phyloP scores from a whole-genome alignment of 2,329 filamentous ascomycete species.

The Colletotrichum lupini region DNA sequence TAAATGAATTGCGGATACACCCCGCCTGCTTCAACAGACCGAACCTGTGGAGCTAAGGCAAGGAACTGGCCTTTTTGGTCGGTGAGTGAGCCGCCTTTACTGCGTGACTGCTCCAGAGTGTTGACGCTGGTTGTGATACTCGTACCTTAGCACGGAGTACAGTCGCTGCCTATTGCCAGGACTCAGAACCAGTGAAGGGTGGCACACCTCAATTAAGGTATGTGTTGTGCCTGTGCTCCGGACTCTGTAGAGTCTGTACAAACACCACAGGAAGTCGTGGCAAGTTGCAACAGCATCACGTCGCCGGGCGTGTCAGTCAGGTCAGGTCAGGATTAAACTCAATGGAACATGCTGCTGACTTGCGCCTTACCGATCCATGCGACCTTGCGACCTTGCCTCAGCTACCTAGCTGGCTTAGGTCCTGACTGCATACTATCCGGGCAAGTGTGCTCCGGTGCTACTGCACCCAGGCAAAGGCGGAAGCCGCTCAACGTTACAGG shows the following conservation, averaged over 20 bases:
- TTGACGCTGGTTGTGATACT: background rate
- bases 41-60: background rate
- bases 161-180: too few relatives aligned
- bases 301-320: too few relatives aligned
- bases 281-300: background rate
- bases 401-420: background rate
- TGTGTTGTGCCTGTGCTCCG: background rate
- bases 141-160: background rate
- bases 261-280: background rate
- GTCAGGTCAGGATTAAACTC: background rate
- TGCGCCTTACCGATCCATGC: background rate
- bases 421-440: background rate
- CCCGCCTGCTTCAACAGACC: background rate
- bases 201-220: background rate
- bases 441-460: background rate
- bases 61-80: background rate
- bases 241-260: too few relatives aligned
- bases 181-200: too few relatives aligned
- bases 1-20: background rate
- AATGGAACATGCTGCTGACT: background rate
- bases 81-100: background rate
- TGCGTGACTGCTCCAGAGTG: background rate
- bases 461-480: background rate
- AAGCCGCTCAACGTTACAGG: conserved; percentile 7
- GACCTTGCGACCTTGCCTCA: background rate